These are phyloP conservation scores for Achaetomiella virescens DNA, from an alignment of 495 filamentous ascomycete species.

Conservation along the genomic window DNA sequence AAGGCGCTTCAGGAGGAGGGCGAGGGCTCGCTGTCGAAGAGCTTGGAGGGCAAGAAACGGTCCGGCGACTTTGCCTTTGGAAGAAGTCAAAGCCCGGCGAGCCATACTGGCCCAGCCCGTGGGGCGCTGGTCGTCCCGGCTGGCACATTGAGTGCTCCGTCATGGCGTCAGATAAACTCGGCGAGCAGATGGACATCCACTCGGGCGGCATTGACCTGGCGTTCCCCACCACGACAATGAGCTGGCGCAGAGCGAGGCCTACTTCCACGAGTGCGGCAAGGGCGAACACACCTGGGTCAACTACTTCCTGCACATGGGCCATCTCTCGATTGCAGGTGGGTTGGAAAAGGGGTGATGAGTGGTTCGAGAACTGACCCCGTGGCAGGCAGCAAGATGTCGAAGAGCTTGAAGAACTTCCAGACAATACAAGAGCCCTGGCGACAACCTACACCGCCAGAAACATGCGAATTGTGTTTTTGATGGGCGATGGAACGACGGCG, in stretches of 20 bases:
- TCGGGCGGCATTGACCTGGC: conserved; percentile 88
- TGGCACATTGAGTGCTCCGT: conserved; percentile 99
- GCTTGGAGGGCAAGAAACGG: conserved; percentile 59
- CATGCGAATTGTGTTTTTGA: conserved; percentile 80
- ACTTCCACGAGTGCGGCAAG: conserved; percentile 51
- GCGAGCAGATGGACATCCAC: conserved; percentile 81
- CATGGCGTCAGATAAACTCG: conserved; percentile 85
- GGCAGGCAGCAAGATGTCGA: conserved; percentile 80
- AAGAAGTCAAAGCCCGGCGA: conserved; percentile 90
- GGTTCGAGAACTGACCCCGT: not conserved
- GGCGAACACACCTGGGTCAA: conserved; percentile 77
- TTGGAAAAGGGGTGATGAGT: not conserved
- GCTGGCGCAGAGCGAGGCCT: conserved; percentile 89
- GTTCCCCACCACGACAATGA: conserved; percentile 98
- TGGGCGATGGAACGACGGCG: conserved; percentile 85
- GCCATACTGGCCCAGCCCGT: conserved; percentile 79
- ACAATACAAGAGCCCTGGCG: conserved; percentile 80
- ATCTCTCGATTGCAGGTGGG: conserved; percentile 68
- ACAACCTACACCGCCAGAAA: conserved; percentile 71
- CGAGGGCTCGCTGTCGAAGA: conserved; percentile 75
- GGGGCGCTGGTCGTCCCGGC: conserved; percentile 83
- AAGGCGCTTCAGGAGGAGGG: conserved; percentile 79
- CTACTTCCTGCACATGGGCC: conserved; percentile 96
- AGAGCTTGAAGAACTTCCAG: conserved; percentile 94
- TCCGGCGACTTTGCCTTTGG: conserved; percentile 90